Conservation (phyloP, 176 grass and related monocot species). For the Lolium perenne region DNA sequence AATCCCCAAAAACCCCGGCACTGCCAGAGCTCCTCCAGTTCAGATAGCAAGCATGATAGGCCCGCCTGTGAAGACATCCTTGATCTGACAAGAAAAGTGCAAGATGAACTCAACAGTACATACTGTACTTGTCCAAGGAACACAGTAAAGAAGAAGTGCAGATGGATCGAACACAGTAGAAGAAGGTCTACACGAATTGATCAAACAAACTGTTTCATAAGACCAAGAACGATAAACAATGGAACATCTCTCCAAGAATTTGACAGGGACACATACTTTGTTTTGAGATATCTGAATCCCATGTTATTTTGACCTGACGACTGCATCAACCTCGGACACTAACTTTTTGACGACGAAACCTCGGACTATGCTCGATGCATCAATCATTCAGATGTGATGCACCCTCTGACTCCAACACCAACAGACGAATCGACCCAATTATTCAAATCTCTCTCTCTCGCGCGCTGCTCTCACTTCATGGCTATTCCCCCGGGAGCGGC, state of each 20-base stretch:
- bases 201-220: neutral
- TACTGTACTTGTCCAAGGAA: no score
- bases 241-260: neutral
- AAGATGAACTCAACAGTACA: no score
- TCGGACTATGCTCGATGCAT: neutral
- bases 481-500: neutral
- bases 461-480: neutral
- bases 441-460: neutral
- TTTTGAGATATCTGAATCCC: neutral
- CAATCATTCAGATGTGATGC: neutral
- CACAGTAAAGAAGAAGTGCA: no score
- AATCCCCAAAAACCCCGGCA: neutral
- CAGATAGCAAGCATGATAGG: no score
- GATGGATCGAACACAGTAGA: no score
- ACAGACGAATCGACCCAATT: neutral
- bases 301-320: neutral
- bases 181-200: no score
- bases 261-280: neutral
- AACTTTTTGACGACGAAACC: no score
- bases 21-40: no score
- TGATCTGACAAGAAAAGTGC: neutral
- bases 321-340: neutral
- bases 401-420: neutral
- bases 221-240: neutral
- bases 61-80: neutral